These are phyloP conservation scores for Podospora tetraspora DNA, from an alignment of 495 filamentous ascomycete species.

Conservation along the genomic window DNA sequence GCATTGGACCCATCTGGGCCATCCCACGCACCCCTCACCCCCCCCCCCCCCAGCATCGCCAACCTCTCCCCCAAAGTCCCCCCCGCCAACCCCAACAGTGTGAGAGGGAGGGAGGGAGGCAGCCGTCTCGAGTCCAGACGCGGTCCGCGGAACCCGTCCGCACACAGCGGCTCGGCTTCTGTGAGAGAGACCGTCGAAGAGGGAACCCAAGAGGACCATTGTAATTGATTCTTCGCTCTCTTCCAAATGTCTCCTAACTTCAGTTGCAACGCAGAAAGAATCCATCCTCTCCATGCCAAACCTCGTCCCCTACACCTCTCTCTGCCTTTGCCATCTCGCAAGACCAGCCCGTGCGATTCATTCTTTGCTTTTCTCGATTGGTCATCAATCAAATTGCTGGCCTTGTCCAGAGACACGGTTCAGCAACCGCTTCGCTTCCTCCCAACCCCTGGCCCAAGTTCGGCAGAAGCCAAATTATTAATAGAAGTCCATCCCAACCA, in stretches of 20 bases:
- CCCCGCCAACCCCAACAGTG: neutral
- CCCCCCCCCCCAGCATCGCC: neutral
- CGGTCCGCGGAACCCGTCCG: neutral
- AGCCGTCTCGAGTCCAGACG: neutral
- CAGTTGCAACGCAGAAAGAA: neutral
- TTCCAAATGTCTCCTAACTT: neutral
- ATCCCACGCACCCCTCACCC: neutral
- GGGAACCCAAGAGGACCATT: neutral
- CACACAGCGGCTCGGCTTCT: neutral
- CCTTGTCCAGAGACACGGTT: neutral
- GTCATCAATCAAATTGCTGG: constrained; percentile 7
- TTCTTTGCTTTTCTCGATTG: constrained; percentile 2
- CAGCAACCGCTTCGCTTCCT: neutral
- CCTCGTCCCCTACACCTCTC: neutral
- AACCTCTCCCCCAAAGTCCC: neutral
- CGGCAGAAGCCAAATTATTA: neutral
- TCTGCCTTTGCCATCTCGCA: neutral
- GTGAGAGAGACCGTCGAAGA: neutral
- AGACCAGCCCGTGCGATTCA: neutral
- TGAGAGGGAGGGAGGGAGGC: neutral
- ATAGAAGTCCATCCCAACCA: neutral
- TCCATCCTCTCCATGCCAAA: neutral
- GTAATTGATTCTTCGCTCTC: neutral
- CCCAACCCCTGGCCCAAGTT: neutral
- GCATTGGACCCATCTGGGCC: neutral